These are phyloP conservation scores for Nicotiana rustica DNA, from an alignment of 305 asterid species.

Conservation along the genomic window DNA sequence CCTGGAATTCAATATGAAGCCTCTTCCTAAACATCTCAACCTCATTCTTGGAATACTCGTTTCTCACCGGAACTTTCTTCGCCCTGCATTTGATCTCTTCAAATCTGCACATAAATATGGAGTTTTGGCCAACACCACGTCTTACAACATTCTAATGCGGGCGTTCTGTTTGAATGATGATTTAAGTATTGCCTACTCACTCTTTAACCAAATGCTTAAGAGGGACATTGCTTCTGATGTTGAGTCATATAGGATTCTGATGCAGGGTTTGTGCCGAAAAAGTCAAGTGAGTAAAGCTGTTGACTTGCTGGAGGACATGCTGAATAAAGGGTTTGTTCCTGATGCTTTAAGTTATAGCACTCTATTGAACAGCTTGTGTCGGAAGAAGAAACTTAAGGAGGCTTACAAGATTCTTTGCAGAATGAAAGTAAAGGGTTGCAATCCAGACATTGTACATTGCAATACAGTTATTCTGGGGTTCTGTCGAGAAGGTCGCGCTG, in stretches of 20 bases:
- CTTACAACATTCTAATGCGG: slow-evolving; percentile 87
- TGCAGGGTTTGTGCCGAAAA: slow-evolving; percentile 76
- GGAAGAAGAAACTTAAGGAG: slow-evolving; percentile 88
- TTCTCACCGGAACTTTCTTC: slow-evolving; percentile 55
- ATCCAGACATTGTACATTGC: too few species aligned
- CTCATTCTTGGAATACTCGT: slow-evolving; percentile 76
- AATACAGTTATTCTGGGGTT: slow-evolving; percentile 69
- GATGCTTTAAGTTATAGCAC: slow-evolving; percentile 82
- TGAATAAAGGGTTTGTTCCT: slow-evolving; percentile 92
- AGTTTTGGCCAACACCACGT: slow-evolving; percentile 65
- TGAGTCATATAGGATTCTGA: slow-evolving; percentile 68
- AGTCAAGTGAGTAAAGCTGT: slow-evolving; percentile 92
- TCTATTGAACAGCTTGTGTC: slow-evolving; percentile 81
- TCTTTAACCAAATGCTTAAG: slow-evolving; percentile 79
- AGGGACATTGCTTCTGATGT: slow-evolving; percentile 78
- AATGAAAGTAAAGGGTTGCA: slow-evolving; percentile 55
- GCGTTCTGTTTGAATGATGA: slow-evolving; percentile 75
- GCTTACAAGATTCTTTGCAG: slow-evolving; percentile 94
- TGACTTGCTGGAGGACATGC: slow-evolving; percentile 87
- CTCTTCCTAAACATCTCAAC: slow-evolving; percentile 77
- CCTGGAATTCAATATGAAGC: slow-evolving; percentile 79
- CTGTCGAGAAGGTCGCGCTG: slow-evolving; percentile 78
- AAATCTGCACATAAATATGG: slow-evolving; percentile 71
- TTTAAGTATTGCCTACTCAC: slow-evolving; percentile 76
- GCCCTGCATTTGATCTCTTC: slow-evolving; percentile 79